phyloP scores from a whole-genome alignment of 257 asterid species.

The Salvia miltiorrhiza region DNA sequence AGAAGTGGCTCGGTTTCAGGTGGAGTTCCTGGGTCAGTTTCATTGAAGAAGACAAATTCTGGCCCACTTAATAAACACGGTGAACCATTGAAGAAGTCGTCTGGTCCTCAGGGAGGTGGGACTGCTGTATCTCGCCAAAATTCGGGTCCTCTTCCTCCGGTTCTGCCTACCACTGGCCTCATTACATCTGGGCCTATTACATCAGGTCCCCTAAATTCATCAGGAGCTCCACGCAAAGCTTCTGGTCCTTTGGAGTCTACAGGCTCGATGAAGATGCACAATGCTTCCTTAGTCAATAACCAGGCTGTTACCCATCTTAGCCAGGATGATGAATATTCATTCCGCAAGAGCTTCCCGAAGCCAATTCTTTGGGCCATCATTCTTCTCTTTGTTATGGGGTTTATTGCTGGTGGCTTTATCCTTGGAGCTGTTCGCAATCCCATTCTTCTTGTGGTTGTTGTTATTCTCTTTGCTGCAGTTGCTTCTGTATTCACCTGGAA shows the following conservation, averaged over 20 bases:
- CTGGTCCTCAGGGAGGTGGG: constrained; percentile 65
- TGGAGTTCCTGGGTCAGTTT: constrained; percentile 43
- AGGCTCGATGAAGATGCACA: constrained; percentile 51
- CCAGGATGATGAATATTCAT: constrained; percentile 56
- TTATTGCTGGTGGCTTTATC: constrained; percentile 71
- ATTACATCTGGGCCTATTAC: constrained; percentile 76
- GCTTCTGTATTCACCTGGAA: constrained; percentile 59
- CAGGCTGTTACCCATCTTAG: constrained; percentile 61
- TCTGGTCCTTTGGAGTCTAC: constrained; percentile 60
- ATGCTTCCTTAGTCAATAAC: constrained; percentile 42
- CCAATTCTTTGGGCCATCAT: constrained; percentile 57
- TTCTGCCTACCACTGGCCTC: constrained; percentile 61
- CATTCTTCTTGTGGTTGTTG: constrained; percentile 60
- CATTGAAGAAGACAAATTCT: constrained; percentile 64
- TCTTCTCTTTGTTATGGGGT: constrained; percentile 67
- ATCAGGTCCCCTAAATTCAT: constrained; percentile 57
- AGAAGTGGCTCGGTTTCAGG: constrained; percentile 40
- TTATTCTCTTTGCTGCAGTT: constrained; percentile 53
- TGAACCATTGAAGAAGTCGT: constrained; percentile 60
- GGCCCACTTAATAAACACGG: constrained; percentile 73
- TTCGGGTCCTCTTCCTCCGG: constrained; percentile 64
- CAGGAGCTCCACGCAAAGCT: constrained; percentile 61
- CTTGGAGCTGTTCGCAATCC: constrained; percentile 66
- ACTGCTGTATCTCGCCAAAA: constrained; percentile 54
- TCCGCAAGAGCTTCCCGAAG: constrained; percentile 60